Conservation (phyloP, 768 basidiomycete species). For the Tricholoma flavovirens region DNA sequence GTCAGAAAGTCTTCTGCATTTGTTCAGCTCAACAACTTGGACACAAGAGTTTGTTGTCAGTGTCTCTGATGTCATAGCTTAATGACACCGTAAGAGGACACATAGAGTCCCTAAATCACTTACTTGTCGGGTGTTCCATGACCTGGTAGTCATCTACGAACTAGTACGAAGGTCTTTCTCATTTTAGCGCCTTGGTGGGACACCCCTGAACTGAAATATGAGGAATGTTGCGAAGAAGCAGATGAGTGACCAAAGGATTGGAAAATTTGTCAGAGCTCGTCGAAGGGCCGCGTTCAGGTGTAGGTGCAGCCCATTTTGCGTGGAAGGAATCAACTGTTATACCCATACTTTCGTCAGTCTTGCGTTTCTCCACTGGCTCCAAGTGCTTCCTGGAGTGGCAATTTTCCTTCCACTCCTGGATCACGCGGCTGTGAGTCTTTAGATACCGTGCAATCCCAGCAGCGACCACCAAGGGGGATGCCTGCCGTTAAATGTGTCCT, state of each 20-base stretch:
- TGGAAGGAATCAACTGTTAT: not conserved
- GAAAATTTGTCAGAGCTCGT: not conserved
- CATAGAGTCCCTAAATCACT: not conserved
- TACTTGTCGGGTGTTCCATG: not conserved
- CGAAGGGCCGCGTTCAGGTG: not conserved
- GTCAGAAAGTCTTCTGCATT: not conserved
- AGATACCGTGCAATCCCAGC: not conserved
- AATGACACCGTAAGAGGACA: not conserved
- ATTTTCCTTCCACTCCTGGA: not conserved
- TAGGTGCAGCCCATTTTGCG: not conserved
- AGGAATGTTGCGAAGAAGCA: not conserved
- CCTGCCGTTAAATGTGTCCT: not conserved
- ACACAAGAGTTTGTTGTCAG: not conserved
- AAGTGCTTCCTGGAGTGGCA: not conserved
- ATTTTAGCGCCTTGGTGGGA: not conserved
- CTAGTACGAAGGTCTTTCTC: not conserved
- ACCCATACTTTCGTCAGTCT: not conserved
- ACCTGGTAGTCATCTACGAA: not conserved
- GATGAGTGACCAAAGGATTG: not conserved
- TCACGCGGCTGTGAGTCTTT: not conserved
- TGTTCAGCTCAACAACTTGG: not conserved
- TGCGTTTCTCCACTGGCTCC: not conserved
- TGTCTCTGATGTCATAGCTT: not conserved
- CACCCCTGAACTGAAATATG: not conserved
- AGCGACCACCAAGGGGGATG: not conserved